Base-by-base conservation (phyloP, 345 rosid genomes). In the Dimocarpus longan region DNA sequence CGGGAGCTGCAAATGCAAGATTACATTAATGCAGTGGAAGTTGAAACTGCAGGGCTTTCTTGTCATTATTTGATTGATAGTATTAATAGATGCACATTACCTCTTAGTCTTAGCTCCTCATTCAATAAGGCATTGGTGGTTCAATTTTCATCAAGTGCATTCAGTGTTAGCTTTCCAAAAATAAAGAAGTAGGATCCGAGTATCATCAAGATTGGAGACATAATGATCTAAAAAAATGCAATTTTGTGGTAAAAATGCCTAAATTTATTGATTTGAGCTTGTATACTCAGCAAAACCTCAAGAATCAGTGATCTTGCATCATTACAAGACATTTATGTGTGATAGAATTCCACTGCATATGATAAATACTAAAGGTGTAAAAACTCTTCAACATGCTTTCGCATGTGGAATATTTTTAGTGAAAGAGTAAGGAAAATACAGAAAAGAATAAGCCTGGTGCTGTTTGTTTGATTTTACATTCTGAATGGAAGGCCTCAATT, bases 401-500 rank as follows among this genome's bases (percentile, higher is more conserved):
- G 64, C 59, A 16, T 50, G 68, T 10, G 18, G 26, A 43, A 46
- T 10, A 10, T 64, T 66, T 59, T 10, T 32, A 71, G 1, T 52
- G n/a, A 26, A 26, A 1, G 26, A 37, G 52, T 78, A 66, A 57
- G 56, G 75, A 66, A 80, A 80, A 28, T 43, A 32, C 46, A 54
- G 50, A 50, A 75, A 75, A 70, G 18, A 40, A 73, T 75, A 26
- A 68, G 48, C 77, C 76, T 42, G 83, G 28, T 71, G 74, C 68
- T 75, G 79, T 77, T 60, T 60, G 44, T 60, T 46, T 46, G 52
- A 65, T 66, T 79, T 73, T 75, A 76, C 76, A 70, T 76, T 72
- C 66, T 63, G 79, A 57, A 71, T 57, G 54, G 69, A 50, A 68
- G 76, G 79, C 80, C 74, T 80, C 65, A 80, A 71, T 76, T 71